Base-by-base conservation (phyloP, 2,329 filamentous ascomycete genomes). In the Metarhizium album region DNA sequence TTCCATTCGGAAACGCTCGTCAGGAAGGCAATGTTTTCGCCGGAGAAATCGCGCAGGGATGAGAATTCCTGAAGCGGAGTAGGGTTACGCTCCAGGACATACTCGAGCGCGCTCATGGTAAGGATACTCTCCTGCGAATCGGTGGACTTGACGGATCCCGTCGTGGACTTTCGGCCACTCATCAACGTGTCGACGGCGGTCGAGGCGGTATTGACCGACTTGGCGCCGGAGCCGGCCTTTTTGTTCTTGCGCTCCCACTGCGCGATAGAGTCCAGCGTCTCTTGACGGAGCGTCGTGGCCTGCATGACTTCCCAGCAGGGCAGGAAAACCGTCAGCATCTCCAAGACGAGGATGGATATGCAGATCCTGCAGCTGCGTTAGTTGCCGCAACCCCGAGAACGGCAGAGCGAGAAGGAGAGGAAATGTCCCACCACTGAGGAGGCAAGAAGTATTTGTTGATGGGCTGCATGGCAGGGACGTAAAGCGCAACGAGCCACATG, bases 21-120 rank as follows among this genome's bases (percentile, higher is more conserved):
- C 2, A 86, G 67, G 61, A 86, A 86, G 33, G 81, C 76, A 55
- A 86, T 82, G 60, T 87, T 87, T 62, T 87, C 83, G 14, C 82
- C 83, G 0, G 82, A 85, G 60, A 86, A 86, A 57, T 86, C 83
- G 35, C 76, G 73, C 1, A 78, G 70, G 0, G 82, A 82, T 0
- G 83, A 82, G 61, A 84, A 87, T 48, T 79, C 66, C 51, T 83
- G 78, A 0, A 87, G 71, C 0, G 79, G 78, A 4, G 73, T 69
- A 0, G 80, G 77, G 60, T 84, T 82, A 47, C 73, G 70, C 49
- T 74, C 68, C 0, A 87, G 69, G 4, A 80, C 78, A 52, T 78
- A 71, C 55, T 86, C 82, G 2, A 86, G 72, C 0, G 81, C 79
- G 42, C 72, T 70, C 75, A 84, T 82, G 43, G 77, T 79, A 46